A percentile compares a stretch with the other conserved stretches of the same genome.
phyloP scores from a whole-genome alignment of 2,329 filamentous ascomycete species.

The Plenodomus lindquistii region DNA sequence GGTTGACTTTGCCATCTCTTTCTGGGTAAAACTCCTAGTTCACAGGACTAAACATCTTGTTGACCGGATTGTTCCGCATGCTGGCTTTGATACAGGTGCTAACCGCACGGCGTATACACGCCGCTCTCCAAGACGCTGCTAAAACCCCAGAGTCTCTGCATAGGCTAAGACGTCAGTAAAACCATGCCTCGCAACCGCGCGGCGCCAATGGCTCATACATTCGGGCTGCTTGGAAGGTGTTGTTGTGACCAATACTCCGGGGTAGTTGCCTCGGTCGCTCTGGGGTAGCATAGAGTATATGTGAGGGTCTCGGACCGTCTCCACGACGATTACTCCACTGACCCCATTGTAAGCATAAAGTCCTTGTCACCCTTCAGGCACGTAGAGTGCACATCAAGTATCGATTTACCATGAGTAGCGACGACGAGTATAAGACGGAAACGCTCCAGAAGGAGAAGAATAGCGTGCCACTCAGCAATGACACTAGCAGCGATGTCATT shows the following conservation, averaged over 20 bases:
- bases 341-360: neutral
- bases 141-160: neutral
- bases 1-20: neutral
- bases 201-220: neutral
- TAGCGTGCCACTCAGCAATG: constrained; percentile 1
- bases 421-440: constrained; percentile 16
- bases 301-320: neutral
- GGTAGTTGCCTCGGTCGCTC: constrained; percentile 8
- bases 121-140: neutral
- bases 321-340: neutral
- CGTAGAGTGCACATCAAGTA: neutral
- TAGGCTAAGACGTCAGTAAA: neutral
- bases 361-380: constrained; percentile 1
- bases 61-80: neutral
- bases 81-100: neutral
- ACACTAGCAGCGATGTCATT: constrained; percentile 7
- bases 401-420: constrained; percentile 12
- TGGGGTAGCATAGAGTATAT: too few species aligned
- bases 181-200: neutral
- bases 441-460: constrained; percentile 11
- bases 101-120: neutral
- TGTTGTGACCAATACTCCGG: neutral
- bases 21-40: constrained; percentile 1
- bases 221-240: constrained; percentile 8
- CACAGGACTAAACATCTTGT: neutral